Percentiles rank a stretch among this genome's conserved stretches.
Evolutionary conservation across 1,284 basidiomycete genomes (phyloP).

Genomic region (Ganoderma sp.): DNA sequence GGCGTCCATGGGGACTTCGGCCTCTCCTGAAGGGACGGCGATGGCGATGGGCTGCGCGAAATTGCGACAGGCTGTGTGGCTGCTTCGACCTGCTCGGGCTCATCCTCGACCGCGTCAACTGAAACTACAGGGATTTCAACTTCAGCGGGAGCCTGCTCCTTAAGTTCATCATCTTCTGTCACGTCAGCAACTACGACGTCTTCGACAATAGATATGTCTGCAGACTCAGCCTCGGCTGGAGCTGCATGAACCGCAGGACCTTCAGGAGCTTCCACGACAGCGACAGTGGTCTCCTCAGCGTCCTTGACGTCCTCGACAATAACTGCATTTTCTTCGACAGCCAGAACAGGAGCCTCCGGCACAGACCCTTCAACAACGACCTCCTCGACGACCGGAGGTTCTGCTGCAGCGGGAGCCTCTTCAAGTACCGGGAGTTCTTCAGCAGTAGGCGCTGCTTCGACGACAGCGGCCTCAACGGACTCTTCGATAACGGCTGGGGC

Average conservation of each 20-base stretch:
- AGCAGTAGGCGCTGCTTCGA: slow-evolving; percentile 13
- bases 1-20: slow-evolving; percentile 52
- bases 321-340: not conserved
- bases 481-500: not conserved
- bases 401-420: not conserved
- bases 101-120: slow-evolving; percentile 23
- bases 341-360: slow-evolving; percentile 6
- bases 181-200: slow-evolving; percentile 10
- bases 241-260: slow-evolving; percentile 6
- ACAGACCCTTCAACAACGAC: slow-evolving; percentile 13
- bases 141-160: slow-evolving; percentile 10
- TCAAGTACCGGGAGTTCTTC: not conserved
- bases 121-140: slow-evolving; percentile 22
- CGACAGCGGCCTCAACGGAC: slow-evolving; percentile 1
- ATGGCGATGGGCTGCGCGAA: slow-evolving; percentile 26
- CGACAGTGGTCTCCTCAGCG: slow-evolving; percentile 12
- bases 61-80: slow-evolving; percentile 8
- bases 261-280: slow-evolving; percentile 9
- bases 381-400: slow-evolving; percentile 9
- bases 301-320: slow-evolving; percentile 5
- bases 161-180: slow-evolving; percentile 2
- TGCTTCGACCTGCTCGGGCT: slow-evolving; percentile 13
- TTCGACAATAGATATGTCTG: slow-evolving; percentile 4
- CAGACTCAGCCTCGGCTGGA: slow-evolving; percentile 1
- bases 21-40: slow-evolving; percentile 33